Conservation (phyloP, 768 basidiomycete genomes). For the Trametes cinnabarina region DNA sequence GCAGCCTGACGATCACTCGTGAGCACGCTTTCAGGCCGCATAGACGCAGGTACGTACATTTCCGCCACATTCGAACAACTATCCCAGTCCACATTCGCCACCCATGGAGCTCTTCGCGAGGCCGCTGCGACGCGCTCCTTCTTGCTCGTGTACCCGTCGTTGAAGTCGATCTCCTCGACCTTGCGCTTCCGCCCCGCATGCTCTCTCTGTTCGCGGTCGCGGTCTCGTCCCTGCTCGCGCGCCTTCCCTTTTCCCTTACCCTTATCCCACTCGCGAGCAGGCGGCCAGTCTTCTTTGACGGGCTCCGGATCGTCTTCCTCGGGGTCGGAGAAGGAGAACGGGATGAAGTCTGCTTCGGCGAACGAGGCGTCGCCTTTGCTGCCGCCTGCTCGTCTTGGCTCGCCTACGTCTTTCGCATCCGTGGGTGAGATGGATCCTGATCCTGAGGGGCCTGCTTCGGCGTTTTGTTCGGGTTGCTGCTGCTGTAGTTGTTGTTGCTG, state of each 20-base stretch:
- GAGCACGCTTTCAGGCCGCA: neutral
- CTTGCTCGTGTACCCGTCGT: constrained; percentile 52
- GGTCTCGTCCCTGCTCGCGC: neutral
- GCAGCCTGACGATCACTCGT: constrained; percentile 54
- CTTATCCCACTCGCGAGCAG: constrained; percentile 27
- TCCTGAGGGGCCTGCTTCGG: constrained; percentile 12
- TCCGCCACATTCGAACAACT: constrained; percentile 76
- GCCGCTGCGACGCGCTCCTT: constrained; percentile 51
- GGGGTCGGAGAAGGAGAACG: constrained; percentile 29
- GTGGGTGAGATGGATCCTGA: neutral
- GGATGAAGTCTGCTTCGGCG: constrained; percentile 30
- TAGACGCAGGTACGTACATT: constrained; percentile 58
- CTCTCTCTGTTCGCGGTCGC: constrained; percentile 7
- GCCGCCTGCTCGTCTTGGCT: neutral
- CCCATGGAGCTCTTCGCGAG: constrained; percentile 63
- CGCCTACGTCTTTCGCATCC: neutral
- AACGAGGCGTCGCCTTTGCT: constrained; percentile 7
- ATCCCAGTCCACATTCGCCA: constrained; percentile 66
- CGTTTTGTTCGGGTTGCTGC: neutral
- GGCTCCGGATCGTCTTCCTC: constrained; percentile 23
- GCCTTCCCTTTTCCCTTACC: constrained; percentile 12
- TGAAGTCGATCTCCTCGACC: constrained; percentile 44
- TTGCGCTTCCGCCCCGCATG: constrained; percentile 44
- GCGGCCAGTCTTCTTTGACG: constrained; percentile 10
- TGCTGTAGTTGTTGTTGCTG: neutral